Conservation (phyloP, 129 eudicot genomes). For the Saposhnikovia divaricata region DNA sequence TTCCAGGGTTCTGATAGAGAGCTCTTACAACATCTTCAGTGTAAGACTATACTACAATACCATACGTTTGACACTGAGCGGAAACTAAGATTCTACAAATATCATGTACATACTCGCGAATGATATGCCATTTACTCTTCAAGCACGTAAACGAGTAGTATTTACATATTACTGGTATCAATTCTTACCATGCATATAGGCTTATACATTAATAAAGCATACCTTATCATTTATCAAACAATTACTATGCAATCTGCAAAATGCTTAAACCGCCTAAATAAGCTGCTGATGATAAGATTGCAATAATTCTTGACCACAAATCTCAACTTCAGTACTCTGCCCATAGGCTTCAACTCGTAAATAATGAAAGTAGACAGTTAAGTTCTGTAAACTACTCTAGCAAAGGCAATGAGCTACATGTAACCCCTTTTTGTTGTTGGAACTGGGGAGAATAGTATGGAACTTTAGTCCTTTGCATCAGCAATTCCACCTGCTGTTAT, state of each 20-base stretch:
- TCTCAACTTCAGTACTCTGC: neutral
- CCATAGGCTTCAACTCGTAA: neutral
- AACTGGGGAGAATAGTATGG: neutral
- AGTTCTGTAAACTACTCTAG: conserved; percentile 15
- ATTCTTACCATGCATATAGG: no score
- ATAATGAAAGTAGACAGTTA: neutral
- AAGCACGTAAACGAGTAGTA: no score
- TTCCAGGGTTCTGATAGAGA: no score
- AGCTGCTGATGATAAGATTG: neutral
- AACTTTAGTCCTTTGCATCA: conserved; percentile 84
- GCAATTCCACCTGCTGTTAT: conserved; percentile 97
- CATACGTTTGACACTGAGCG: no score
- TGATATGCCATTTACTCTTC: no score
- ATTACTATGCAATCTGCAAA: neutral
- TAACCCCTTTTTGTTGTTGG: conserved; percentile 2
- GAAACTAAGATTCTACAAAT: no score
- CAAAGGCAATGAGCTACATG: conserved; percentile 5
- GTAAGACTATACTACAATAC: no score
- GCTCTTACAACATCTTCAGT: no score
- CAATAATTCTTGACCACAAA: neutral
- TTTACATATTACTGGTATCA: no score
- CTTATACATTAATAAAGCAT: neutral
- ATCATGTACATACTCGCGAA: no score
- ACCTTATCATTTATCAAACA: no score
- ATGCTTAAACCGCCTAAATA: no score